phyloP scores from a whole-genome alignment of 202 grass and related monocot genomes.

The Schoenoplectus tabernaemontani region DNA sequence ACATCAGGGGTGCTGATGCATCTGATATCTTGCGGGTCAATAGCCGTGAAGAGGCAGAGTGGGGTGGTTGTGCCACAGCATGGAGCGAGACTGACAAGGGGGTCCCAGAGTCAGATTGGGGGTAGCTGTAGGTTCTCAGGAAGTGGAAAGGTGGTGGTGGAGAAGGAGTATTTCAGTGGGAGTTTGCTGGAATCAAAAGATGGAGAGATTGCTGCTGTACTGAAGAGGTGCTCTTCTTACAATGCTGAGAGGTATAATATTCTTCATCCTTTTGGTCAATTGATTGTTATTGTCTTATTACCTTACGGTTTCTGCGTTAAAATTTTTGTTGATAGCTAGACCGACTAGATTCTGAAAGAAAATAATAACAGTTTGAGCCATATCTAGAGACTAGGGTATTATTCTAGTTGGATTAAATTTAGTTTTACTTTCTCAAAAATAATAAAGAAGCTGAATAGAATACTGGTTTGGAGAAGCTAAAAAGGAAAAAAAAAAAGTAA shows the following conservation, averaged over 20 bases:
- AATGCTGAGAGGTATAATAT: constrained; percentile 53
- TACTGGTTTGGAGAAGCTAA: neutral
- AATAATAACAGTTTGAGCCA: neutral
- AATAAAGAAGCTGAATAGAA: neutral
- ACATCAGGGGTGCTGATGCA: constrained; percentile 80
- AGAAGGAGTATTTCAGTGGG: constrained; percentile 80
- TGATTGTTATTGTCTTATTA: neutral
- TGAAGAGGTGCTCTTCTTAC: constrained; percentile 67
- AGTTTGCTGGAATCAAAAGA: constrained; percentile 56
- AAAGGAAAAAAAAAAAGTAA: neutral
- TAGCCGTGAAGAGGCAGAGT: constrained; percentile 39
- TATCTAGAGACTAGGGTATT: neutral
- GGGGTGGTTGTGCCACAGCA: constrained; percentile 22
- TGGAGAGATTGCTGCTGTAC: constrained; percentile 21
- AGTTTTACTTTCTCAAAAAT: neutral
- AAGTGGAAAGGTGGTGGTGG: constrained; percentile 33
- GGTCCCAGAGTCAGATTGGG: neutral
- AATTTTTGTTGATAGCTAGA: neutral
- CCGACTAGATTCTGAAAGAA: neutral
- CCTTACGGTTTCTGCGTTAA: neutral
- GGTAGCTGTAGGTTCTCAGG: neutral
- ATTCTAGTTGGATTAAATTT: neutral
- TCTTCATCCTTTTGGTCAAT: neutral
- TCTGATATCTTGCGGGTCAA: constrained; percentile 80
- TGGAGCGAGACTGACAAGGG: constrained; percentile 26